Base-by-base conservation (phyloP, 2,329 filamentous ascomycete species). In the Phaeosphaeria sp. region DNA sequence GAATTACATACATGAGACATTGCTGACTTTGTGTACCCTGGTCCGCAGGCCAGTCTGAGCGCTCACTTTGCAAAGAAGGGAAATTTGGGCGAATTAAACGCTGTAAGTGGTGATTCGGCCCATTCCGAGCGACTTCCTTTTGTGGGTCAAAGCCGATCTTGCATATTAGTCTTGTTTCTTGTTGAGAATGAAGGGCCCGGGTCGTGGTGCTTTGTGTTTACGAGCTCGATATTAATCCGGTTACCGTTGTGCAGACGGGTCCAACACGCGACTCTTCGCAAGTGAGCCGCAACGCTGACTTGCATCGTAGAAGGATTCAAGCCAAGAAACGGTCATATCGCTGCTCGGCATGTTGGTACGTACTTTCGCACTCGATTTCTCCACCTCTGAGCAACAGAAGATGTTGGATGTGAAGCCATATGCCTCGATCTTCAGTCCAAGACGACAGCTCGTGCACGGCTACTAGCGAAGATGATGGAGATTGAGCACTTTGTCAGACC, bases 281-380 rank as follows among this genome's bases (percentile, higher is more conserved):
- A 58, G 68, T 67, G 59, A 64, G 56, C 53, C 21, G 50, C 48
- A 48, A 51, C 47, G 60, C 66, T 71, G 55, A 69, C 61, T 42
- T 54, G 17, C 30, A 46, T 49, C 53, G 55, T 68, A 85, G 81
- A 89, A 97, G 84, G 94, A 98, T 74, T 93, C 93, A 13, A 96
- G 91, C 64, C 95, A 98, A 79, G 95, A 98, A 78, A 98, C 94
- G 0, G 88, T 97, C 20, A 91, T 99, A 55, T 94, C 92, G 1
- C 82, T 98, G 23, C 61, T 97, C 33, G 95, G 95, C 1, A 93
- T 98, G 86, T 83, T 97, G 51, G 84, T 85, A 76, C 73, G 81
- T 72, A 33, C 49, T 60, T 18, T 39, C n/a, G 42, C 33, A 23
- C 20, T 49, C 33, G 10, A 10, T 44, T 30, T 33, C 39, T 20